Evolutionary conservation across 176 grass and related monocot genomes (phyloP), one percentile per base, ranked within the genome.

Genomic region (Saccharum officinarum): DNA sequence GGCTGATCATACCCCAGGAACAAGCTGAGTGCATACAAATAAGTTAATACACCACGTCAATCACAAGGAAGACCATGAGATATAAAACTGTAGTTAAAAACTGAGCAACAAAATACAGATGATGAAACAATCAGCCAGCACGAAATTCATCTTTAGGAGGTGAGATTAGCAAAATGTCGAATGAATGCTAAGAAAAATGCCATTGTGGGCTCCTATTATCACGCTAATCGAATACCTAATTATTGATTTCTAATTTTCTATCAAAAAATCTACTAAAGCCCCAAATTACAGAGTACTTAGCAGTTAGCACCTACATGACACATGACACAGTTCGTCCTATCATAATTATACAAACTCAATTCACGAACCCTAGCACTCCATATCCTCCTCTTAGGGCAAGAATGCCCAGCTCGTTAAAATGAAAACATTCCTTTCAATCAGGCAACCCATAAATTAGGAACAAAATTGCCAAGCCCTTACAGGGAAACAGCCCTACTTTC

Each of bases 1-100:
- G 85, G 77, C 81, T 84, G 82, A 81, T 62, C 39, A 37, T 52
- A 23, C 16, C n/a, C n/a, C 16, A 69, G 82, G 55, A 57, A 16
- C 20, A 80, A 60, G n/a, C 34, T 50, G 20, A 40, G 28, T 83
- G 80, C 57, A 80, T 33, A 82, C 20, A 82, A 41, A 67, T 3
- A 17, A 13, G 69, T 65, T 12, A 7, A 33, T 36, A 50, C 67
- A 65, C 38, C 64, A 85, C 11, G 37, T 6, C 5, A 54, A 86
- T 45, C 52, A 59, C 40, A 52, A 39, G 12, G 63, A 11, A 36
- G 20, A 81, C 40, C 8, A 45, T 13, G 15, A 41, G 1, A 86
- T 8, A 28, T 12, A 65, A 17, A 54, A 55, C 42, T 22, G 28
- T 6, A 23, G 8, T 37, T 15, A 0, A 61, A 28, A 76, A 36